Conservation (phyloP, 148 eudicot species). For the Agrostemma githago region DNA sequence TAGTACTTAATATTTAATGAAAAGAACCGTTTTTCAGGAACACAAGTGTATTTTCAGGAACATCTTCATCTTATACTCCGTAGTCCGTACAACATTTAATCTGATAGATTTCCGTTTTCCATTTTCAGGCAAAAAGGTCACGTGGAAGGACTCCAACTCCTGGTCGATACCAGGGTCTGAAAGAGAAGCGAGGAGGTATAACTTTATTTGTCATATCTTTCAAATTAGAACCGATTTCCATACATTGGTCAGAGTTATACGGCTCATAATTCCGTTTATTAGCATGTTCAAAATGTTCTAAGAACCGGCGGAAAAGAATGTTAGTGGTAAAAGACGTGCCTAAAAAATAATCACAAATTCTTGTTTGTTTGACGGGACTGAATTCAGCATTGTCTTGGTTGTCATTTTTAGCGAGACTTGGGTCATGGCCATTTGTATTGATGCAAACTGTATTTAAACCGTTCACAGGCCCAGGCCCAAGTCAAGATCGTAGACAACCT, state of each 20-base stretch:
- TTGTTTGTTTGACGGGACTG: too few relatives aligned
- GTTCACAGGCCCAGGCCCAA: slow-evolving; percentile 27
- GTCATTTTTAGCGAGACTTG: neutral
- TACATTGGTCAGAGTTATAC: slow-evolving; percentile 1
- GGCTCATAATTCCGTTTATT: neutral
- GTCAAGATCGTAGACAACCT: slow-evolving; percentile 34
- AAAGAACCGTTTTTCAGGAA: neutral
- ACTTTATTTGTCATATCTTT: neutral
- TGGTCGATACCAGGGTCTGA: slow-evolving; percentile 61
- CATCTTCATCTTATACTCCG: neutral
- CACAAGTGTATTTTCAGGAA: neutral
- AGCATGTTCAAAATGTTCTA: too few relatives aligned
- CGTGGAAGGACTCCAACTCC: slow-evolving; percentile 83
- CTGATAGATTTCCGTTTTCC: slow-evolving; percentile 15
- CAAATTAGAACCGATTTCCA: neutral
- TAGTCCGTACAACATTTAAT: neutral
- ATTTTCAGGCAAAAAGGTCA: slow-evolving; percentile 58
- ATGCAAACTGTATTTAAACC: neutral
- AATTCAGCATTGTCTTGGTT: neutral
- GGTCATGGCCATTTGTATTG: too few relatives aligned
- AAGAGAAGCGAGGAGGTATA: slow-evolving; percentile 38
- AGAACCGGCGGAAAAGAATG: too few relatives aligned
- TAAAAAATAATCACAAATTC: too few relatives aligned
- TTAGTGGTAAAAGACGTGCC: too few relatives aligned
- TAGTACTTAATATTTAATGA: too few relatives aligned